Percentiles rank a stretch among this genome's conserved stretches.
These are phyloP conservation scores for Alternaria postmessia DNA, from an alignment of 2,329 filamentous ascomycete species.

Conservation along the genomic window DNA sequence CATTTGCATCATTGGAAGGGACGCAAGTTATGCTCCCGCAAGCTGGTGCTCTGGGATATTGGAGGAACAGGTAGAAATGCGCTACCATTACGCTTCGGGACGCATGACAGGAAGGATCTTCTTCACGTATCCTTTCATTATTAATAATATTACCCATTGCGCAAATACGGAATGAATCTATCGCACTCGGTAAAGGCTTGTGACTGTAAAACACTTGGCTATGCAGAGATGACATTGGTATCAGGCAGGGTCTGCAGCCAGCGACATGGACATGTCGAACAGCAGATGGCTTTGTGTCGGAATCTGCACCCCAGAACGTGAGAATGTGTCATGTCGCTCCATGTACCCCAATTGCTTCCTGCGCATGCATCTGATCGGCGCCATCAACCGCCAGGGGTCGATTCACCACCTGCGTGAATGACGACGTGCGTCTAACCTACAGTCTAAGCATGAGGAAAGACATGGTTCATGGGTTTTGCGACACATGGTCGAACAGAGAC, in stretches of 20 bases:
- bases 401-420: neutral
- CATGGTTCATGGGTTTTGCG: constrained; percentile 29
- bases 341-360: constrained; percentile 5
- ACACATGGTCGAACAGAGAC: constrained; percentile 25
- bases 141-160: constrained; percentile 39
- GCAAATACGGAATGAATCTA: neutral
- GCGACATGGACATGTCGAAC: constrained; percentile 1
- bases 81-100: constrained; percentile 18
- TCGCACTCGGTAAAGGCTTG: neutral
- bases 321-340: constrained; percentile 3
- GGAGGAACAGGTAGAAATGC: constrained; percentile 18
- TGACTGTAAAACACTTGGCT: neutral
- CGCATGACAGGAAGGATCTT: constrained; percentile 20
- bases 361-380: constrained; percentile 9
- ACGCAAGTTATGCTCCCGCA: constrained; percentile 19
- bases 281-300: constrained; percentile 12
- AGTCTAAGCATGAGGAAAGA: constrained; percentile 3
- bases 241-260: constrained; percentile 4
- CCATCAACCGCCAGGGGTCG: constrained; percentile 9
- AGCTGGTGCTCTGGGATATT: constrained; percentile 11
- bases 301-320: constrained; percentile 24
- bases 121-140: constrained; percentile 30
- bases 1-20: constrained; percentile 26
- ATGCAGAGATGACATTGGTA: neutral
- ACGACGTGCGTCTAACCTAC: neutral